phyloP scores from a whole-genome alignment of 78 protist species.

The Capsaspora owczarzaki region DNA sequence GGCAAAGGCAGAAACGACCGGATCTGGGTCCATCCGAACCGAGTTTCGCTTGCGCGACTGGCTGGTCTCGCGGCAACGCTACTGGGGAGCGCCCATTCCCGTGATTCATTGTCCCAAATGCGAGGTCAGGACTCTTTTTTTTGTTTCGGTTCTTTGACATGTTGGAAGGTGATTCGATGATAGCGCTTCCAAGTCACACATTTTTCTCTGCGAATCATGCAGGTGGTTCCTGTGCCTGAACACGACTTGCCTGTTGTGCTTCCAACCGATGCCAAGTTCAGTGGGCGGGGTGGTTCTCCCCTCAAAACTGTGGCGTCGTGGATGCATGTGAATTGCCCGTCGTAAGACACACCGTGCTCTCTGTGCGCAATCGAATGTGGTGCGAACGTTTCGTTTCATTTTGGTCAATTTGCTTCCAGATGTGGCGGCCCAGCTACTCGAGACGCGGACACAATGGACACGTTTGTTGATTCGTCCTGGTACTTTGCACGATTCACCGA shows the following conservation, averaged over 20 bases:
- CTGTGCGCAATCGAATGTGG: too few relatives aligned
- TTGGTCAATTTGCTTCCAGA: background rate
- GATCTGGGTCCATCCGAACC: too few relatives aligned
- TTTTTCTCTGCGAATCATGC: background rate
- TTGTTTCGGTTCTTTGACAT: background rate
- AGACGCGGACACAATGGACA: conserved; percentile 86
- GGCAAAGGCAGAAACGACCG: background rate
- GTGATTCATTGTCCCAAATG: conserved; percentile 55
- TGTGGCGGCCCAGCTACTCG: conserved; percentile 56
- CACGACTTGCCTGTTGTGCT: conserved; percentile 65
- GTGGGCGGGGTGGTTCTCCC: conserved; percentile 6
- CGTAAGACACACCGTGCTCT: background rate
- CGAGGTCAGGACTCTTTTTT: background rate
- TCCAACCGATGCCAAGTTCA: conserved; percentile 26
- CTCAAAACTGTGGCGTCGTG: background rate
- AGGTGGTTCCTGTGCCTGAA: conserved; percentile 63
- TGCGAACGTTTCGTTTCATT: too few relatives aligned
- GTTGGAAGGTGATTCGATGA: too few relatives aligned
- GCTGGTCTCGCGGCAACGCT: conserved; percentile 86
- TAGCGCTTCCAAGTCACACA: too few relatives aligned
- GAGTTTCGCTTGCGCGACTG: conserved; percentile 71
- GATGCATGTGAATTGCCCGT: conserved; percentile 13
- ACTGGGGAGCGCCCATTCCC: conserved; percentile 92
- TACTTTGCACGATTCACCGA: conserved; percentile 64
- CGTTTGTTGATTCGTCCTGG: conserved; percentile 87